Evolutionary conservation across 2,329 filamentous ascomycete species (phyloP).

Genomic region (Aspergillus unguis): DNA sequence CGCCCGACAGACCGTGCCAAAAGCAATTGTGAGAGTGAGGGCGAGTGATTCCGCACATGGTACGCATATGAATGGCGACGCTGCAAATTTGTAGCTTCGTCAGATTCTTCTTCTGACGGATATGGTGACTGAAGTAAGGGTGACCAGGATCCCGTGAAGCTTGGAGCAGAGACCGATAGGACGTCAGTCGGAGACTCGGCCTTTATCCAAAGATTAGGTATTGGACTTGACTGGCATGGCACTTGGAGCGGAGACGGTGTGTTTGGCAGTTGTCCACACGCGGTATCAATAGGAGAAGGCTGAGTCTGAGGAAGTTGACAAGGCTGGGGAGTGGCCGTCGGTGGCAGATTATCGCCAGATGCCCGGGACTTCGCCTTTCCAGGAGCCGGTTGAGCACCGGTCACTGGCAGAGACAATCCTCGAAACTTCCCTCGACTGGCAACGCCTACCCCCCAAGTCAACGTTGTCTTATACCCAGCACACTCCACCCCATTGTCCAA

Average conservation of each 20-base stretch:
- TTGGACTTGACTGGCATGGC: background rate
- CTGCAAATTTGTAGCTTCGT: conserved; percentile 4
- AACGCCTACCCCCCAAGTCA: conserved; percentile 95
- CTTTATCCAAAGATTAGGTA: background rate
- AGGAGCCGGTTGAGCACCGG: conserved; percentile 43
- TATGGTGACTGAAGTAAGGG: conserved; percentile 4
- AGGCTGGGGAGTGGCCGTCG: background rate
- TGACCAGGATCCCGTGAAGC: background rate
- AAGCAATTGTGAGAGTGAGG: conserved; percentile 37
- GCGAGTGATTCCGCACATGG: conserved; percentile 22
- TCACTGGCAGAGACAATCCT: conserved; percentile 71
- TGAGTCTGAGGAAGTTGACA: background rate
- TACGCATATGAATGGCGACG: conserved; percentile 5
- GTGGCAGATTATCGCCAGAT: background rate
- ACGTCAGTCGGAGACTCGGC: background rate
- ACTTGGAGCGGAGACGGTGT: background rate
- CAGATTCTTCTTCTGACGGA: background rate
- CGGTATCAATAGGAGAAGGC: conserved; percentile 10
- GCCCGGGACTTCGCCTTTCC: conserved; percentile 14
- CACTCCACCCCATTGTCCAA: conserved; percentile 89
- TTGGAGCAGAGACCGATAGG: background rate
- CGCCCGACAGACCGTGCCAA: conserved; percentile 52
- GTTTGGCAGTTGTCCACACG: background rate
- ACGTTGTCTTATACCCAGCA: conserved; percentile 91
- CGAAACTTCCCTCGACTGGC: conserved; percentile 92